Base-by-base conservation (phyloP, 2,329 filamentous ascomycete species). In the Leptographium galeiforme region DNA sequence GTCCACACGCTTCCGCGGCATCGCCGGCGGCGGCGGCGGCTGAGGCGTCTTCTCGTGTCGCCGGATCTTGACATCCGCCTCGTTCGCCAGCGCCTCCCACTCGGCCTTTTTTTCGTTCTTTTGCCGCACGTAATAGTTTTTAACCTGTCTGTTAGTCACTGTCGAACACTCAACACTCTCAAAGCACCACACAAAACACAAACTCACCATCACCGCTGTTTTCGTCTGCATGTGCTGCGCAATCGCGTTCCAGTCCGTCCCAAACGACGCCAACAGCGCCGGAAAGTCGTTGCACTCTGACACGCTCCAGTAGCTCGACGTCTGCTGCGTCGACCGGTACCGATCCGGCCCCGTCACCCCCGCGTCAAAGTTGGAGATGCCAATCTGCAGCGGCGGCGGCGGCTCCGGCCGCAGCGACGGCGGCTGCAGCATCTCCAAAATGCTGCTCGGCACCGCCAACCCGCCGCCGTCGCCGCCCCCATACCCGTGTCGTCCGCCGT, bases 291-390 rank as follows among this genome's bases (percentile, higher is more conserved):
- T 84, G 53, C 84, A 77, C 68, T 93, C 87, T 1, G 84, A 85
- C 25, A 91, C 87, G 61, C 87, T 91, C 87, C 87, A 93, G 66
- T 93, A 93, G 66, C 87, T 91, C 1, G 85, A 89, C 14, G 84
- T 80, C 58, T 83, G 81, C 53, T 70, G 70, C 25, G 73, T 72
- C 11, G 69, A 66, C 55, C 77, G 78, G 32, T 57, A 61, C 45
- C 76, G 75, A 39, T 68, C 65, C 41, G 68, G 68, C 14, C 66
- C 53, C 30, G 64, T 61, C 56, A 72, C 70, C 2, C 67, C 61
- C 49, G 78, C 63, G 56, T 79, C 78, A 58, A 80, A 76, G 32
- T 73, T 75, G 12, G 73, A 62, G 2, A 72, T 65, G 2, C 75
- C 70, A 50, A 74, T 68, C 53, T 73, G 72, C 48, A 69, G 69